phyloP scores from a whole-genome alignment of 176 grass and related monocot species.

The Oryza rufipogon region DNA sequence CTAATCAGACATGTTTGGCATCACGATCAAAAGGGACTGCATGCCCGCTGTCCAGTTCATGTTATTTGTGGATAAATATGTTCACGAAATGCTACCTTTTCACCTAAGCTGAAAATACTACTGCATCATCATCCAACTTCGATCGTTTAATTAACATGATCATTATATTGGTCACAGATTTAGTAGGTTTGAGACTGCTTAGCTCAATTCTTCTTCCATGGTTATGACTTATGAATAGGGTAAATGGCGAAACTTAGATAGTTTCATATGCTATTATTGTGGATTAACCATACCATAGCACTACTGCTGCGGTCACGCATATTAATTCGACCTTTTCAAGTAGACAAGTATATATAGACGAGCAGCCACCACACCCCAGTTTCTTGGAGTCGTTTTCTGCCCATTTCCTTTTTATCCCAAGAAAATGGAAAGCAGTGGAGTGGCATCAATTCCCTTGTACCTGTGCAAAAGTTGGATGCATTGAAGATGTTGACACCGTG shows the following conservation, averaged over 20 bases:
- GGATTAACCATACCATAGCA: neutral
- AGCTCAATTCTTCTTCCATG: neutral
- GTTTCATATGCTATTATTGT: neutral
- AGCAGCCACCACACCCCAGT: neutral
- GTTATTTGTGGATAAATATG: conserved; percentile 26
- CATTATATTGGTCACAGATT: neutral
- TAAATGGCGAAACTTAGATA: no score
- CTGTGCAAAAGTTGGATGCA: neutral
- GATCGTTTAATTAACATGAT: neutral
- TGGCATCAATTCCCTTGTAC: conserved; percentile 3
- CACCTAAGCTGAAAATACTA: neutral
- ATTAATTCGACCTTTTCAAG: neutral
- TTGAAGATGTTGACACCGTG: neutral
- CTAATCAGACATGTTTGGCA: conserved; percentile 20
- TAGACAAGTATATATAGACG: neutral
- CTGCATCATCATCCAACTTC: neutral
- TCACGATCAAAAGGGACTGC: neutral
- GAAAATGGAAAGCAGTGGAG: neutral
- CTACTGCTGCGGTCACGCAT: neutral
- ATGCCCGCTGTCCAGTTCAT: neutral
- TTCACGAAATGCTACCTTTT: neutral
- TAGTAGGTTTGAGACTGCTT: neutral
- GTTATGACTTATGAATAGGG: neutral
- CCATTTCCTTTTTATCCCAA: conserved; percentile 6
- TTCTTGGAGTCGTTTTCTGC: conserved; percentile 11